phyloP scores from a whole-genome alignment of 306 rosid genomes.

The Medicago arabica region DNA sequence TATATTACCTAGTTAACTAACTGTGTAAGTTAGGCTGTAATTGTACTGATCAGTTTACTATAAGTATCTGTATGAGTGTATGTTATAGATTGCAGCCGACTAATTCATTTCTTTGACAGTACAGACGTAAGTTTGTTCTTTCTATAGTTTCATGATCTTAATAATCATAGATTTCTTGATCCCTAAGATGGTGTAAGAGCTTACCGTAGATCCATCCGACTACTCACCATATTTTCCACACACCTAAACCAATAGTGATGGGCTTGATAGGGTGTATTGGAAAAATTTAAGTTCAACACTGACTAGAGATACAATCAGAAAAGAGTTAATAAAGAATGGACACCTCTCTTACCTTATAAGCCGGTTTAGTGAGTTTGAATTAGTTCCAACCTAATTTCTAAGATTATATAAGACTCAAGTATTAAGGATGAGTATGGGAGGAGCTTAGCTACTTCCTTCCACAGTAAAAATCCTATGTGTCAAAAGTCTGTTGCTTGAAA shows the following conservation, averaged over 20 bases:
- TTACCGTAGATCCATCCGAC: not conserved
- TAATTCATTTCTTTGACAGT: not conserved
- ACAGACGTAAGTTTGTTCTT: not conserved
- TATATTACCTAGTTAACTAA: not conserved
- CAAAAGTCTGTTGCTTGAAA: not conserved
- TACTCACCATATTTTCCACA: not conserved
- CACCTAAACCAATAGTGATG: not conserved
- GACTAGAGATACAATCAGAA: not conserved
- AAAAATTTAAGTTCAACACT: not conserved
- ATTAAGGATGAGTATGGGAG: not conserved
- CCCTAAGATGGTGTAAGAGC: not conserved
- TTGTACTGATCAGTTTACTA: not conserved
- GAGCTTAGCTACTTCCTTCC: not conserved
- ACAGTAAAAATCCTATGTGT: not conserved
- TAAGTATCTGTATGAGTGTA: not conserved
- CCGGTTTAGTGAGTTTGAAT: not conserved
- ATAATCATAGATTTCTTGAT: not conserved
- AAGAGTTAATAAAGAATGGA: not conserved
- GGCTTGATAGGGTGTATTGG: not conserved
- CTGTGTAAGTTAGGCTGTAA: not conserved
- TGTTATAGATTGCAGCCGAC: not conserved
- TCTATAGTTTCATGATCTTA: not conserved
- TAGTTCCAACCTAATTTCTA: not conserved
- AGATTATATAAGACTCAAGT: not conserved
- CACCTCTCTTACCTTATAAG: not conserved